Base-by-base conservation (phyloP, 2,329 filamentous ascomycete species). In the Sphaceloma murrayae region DNA sequence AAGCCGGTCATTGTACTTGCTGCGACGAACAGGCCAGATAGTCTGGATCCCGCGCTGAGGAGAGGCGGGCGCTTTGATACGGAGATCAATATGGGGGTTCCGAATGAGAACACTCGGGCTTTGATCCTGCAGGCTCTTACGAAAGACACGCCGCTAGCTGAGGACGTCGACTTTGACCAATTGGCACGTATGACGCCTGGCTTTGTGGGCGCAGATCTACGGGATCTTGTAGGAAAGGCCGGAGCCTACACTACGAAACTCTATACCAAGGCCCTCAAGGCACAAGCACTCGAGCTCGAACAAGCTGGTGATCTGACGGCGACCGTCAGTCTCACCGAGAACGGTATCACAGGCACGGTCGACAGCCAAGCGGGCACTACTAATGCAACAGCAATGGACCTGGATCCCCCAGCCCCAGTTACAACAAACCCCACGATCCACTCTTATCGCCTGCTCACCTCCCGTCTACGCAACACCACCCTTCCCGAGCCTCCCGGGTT, bases 141-240 rank as follows among this genome's bases (percentile, higher is more conserved):
- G 0, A 69, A 77, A 44, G 75, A 80, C 45, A 73, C 80, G 52
- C 67, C 67, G 0, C 61, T 94, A 5, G 70, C 76, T 1, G 70
- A 74, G 3, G 78, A 87, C 48, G 75, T 96, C 14, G 77, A 94
- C 57, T 83, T 89, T 53, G 66, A 67, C 18, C 67, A 73, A 11
- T 68, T 98, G 3, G 87, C 89, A 4, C 88, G 85, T 55, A 72
- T 80, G 53, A 96, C 89, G 0, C 85, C 91, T 4, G 91, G 91
- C 1, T 98, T 91, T 53, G 89, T 98, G 0, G 89, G 88, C 8
- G 85, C 85, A 4, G 91, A 98, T 67, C 67, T 98, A 3, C 78
- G 83, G 50, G 81, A 81, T 55, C 65, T 82, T 2, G 77, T 80
- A 3, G 75, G 75, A 30, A 80, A 79, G 43, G 78, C 78, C 3